Evolutionary conservation across 2,329 filamentous ascomycete genomes (phyloP), one percentile per base, ranked within the genome.

Genomic region (Penicillium sp.): DNA sequence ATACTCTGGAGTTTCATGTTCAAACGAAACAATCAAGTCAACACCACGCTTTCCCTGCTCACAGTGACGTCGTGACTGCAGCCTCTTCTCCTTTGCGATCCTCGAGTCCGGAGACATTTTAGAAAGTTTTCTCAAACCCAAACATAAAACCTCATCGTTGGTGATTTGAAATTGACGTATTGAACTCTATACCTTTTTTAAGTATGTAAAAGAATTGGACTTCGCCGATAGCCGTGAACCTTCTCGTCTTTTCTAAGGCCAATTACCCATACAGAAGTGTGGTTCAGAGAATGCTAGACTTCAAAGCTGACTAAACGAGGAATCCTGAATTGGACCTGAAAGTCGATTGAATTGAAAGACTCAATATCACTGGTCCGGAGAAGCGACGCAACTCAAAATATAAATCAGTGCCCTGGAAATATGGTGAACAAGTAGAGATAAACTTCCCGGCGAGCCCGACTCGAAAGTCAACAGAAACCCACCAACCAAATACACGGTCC

Each of bases 361-460:
- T 24, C 14, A 33, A 20, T 43, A 24, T 33, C 26, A 58, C 18
- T 58, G 56, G 56, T 12, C 23, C 56, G 56, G 56, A 58, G 38
- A 28, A 54, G 40, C 16, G 18, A 35, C 46, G 40, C 45, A 46
- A 46, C 28, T 51, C n/a, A 35, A 50, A 18, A 8, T 8, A 21
- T 35, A 28, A 8, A 48, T 14, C 12, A 38, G 45, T 53, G 38
- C 50, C n/a, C 35, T 47, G 46, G 49, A 18, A 49, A 6, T 12
- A 18, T 42, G 7, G 12, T 43, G 14, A 26, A 47, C 23, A 26
- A 21, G 40, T 12, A 43, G 40, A 20, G 20, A 43, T 57, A 42
- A 35, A 48, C 55, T 57, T 57, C 24, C 55, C 55, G 55, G 35
- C 21, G 16, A 45, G 45, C 18, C 55, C 55, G 55, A 47, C 33